Evolutionary conservation across 805 yeast genomes (phyloP).

Genomic region (Candida orba): DNA sequence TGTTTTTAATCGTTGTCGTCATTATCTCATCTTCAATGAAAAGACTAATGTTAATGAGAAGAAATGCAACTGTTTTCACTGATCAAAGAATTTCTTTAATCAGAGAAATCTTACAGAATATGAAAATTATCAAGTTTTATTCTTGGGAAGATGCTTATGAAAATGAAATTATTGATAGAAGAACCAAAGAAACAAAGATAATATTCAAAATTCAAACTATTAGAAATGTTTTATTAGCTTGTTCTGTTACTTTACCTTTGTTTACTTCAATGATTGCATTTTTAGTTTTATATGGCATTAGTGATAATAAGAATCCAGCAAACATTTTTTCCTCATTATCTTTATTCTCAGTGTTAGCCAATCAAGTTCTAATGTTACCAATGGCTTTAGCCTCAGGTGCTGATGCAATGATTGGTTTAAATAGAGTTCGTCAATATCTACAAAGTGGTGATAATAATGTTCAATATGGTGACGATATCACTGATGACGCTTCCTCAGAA

Average conservation of each 20-base stretch:
- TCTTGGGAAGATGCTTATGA: slow-evolving; percentile 82
- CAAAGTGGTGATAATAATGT: slow-evolving; percentile 32
- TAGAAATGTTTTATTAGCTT: slow-evolving; percentile 46
- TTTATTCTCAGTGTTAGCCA: slow-evolving; percentile 53
- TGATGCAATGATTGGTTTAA: slow-evolving; percentile 58
- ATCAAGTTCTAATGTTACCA: slow-evolving; percentile 63
- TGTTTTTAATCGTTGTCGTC: slow-evolving; percentile 41
- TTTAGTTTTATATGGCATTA: slow-evolving; percentile 32
- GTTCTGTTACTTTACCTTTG: slow-evolving; percentile 42
- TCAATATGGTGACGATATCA: slow-evolving; percentile 2
- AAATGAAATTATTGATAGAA: slow-evolving; percentile 40
- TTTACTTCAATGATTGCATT: slow-evolving; percentile 51
- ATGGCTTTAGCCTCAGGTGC: slow-evolving; percentile 60
- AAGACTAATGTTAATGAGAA: slow-evolving; percentile 44
- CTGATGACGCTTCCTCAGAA: too few species aligned
- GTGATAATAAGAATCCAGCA: slow-evolving; percentile 43
- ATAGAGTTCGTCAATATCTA: slow-evolving; percentile 48
- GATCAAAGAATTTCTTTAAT: slow-evolving; percentile 56
- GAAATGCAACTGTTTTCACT: slow-evolving; percentile 48
- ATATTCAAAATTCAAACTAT: slow-evolving; percentile 53
- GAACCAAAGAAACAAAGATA: slow-evolving; percentile 50
- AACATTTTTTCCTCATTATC: slow-evolving; percentile 64
- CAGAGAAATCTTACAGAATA: slow-evolving; percentile 54
- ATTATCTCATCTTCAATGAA: slow-evolving; percentile 39
- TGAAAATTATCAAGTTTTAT: slow-evolving; percentile 71